Conservation (phyloP, 2,329 filamentous ascomycete species). For the Zymoseptoria tritici region DNA sequence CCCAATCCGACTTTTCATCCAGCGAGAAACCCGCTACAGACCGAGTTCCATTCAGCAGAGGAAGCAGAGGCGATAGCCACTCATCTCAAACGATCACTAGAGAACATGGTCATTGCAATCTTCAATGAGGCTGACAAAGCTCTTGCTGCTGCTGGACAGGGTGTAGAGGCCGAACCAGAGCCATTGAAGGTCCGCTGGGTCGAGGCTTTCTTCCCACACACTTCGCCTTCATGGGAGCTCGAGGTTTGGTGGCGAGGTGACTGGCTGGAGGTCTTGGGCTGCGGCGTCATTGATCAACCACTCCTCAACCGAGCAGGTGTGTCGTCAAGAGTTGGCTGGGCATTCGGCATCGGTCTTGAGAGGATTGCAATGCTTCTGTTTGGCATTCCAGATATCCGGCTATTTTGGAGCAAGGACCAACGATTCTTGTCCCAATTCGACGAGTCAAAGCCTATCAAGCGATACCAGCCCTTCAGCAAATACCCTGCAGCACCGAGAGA, state of each 20-base stretch:
- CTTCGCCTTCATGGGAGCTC: conserved; percentile 88
- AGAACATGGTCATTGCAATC: conserved; percentile 82
- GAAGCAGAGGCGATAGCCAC: conserved; percentile 76
- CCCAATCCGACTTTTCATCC: conserved; percentile 69
- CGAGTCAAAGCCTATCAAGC: conserved; percentile 43
- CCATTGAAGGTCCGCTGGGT: conserved; percentile 87
- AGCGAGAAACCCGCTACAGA: conserved; percentile 76
- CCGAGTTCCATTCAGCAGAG: conserved; percentile 58
- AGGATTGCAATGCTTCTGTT: conserved; percentile 97
- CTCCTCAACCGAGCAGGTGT: conserved; percentile 71
- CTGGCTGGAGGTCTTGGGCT: conserved; percentile 95
- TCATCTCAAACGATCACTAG: conserved; percentile 82
- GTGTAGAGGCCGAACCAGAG: conserved; percentile 43
- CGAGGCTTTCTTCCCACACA: conserved; percentile 96
- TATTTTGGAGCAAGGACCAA: conserved; percentile 86
- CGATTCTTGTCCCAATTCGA: conserved; percentile 82
- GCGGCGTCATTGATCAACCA: conserved; percentile 77
- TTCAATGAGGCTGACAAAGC: conserved; percentile 71
- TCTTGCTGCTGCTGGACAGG: conserved; percentile 39
- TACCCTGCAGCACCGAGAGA: conserved; percentile 86
- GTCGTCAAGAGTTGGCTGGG: conserved; percentile 76
- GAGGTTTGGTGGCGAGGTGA: conserved; percentile 91
- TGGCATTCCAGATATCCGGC: conserved; percentile 87
- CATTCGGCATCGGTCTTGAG: conserved; percentile 89
- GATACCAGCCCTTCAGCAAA: conserved; percentile 84